A percentile compares a stretch with the other conserved stretches of the same genome.
Conservation (phyloP, 1,284 basidiomycete species). For the Cryptococcus sp. region DNA sequence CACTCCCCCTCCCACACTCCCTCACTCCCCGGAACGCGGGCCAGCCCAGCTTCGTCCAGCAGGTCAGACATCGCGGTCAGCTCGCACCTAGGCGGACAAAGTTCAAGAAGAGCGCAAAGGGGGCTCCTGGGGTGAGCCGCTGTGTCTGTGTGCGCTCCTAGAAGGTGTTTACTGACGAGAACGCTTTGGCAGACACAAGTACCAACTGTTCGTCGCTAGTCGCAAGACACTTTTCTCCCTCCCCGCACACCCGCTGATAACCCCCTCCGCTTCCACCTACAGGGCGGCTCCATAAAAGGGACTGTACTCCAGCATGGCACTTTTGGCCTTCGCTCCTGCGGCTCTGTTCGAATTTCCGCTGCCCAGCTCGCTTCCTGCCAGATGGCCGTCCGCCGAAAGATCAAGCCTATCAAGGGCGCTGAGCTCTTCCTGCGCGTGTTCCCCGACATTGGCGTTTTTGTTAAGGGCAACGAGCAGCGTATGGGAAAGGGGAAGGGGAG, state of each 20-base stretch:
- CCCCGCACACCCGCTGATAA: constrained; percentile 10
- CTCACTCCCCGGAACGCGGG: background rate
- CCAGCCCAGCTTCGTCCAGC: constrained; percentile 10
- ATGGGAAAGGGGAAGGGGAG: constrained; percentile 99
- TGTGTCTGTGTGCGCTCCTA: background rate
- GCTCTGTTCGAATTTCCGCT: constrained; percentile 78
- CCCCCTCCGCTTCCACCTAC: background rate
- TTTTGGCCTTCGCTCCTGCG: constrained; percentile 86
- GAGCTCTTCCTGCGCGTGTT: constrained; percentile 88
- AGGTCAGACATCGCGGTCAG: constrained; percentile 55
- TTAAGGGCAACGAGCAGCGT: constrained; percentile 98
- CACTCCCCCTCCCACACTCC: constrained; percentile 15
- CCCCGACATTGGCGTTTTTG: constrained; percentile 94
- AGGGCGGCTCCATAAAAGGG: constrained; percentile 87
- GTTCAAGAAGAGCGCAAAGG: constrained; percentile 79
- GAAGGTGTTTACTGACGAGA: background rate
- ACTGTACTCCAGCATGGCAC: constrained; percentile 83
- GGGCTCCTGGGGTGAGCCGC: constrained; percentile 34
- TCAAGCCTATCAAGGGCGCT: constrained; percentile 86
- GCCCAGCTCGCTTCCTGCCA: constrained; percentile 86
- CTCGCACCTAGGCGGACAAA: constrained; percentile 79
- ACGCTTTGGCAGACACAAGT: constrained; percentile 14
- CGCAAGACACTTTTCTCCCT: constrained; percentile 22
- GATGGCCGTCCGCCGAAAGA: constrained; percentile 83
- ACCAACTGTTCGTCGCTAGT: constrained; percentile 9